Evolutionary conservation across 1,139 yeast genomes (phyloP).

Genomic region (Waltiozyma solani): DNA sequence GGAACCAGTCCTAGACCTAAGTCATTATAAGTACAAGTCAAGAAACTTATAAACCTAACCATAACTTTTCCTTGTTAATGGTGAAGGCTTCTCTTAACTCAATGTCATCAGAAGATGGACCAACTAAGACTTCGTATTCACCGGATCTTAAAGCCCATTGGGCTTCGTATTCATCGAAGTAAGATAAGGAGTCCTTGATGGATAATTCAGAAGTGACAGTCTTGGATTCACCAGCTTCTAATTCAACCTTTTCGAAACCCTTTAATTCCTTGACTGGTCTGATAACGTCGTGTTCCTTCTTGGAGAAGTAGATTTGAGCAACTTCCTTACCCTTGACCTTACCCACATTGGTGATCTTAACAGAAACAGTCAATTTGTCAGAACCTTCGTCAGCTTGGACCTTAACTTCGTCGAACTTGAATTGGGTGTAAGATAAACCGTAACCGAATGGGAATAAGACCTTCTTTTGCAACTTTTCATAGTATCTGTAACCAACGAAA

Average conservation of each 20-base stretch:
- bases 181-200: conserved; percentile 42
- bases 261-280: conserved; percentile 51
- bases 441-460: conserved; percentile 51
- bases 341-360: conserved; percentile 35
- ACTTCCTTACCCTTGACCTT: conserved; percentile 31
- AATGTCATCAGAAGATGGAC: conserved; percentile 27
- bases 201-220: conserved; percentile 28
- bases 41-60: conserved; percentile 14
- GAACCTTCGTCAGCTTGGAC: conserved; percentile 18
- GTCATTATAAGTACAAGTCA: too few relatives aligned
- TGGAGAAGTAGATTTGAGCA: conserved; percentile 34
- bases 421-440: conserved; percentile 49
- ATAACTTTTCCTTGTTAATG: conserved; percentile 19
- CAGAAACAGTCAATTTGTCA: conserved; percentile 27
- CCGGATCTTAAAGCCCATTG: conserved; percentile 45
- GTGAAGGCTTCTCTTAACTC: conserved; percentile 18
- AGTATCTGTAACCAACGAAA: conserved; percentile 50
- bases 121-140: conserved; percentile 37
- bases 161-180: conserved; percentile 38
- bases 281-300: conserved; percentile 29
- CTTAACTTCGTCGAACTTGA: conserved; percentile 24
- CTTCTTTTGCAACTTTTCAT: conserved; percentile 36
- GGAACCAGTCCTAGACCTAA: background rate
- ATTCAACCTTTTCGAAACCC: conserved; percentile 39
- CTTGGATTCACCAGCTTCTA: conserved; percentile 32